Conservation (phyloP, 768 basidiomycete species). For the Leccinellum rugosiceps region DNA sequence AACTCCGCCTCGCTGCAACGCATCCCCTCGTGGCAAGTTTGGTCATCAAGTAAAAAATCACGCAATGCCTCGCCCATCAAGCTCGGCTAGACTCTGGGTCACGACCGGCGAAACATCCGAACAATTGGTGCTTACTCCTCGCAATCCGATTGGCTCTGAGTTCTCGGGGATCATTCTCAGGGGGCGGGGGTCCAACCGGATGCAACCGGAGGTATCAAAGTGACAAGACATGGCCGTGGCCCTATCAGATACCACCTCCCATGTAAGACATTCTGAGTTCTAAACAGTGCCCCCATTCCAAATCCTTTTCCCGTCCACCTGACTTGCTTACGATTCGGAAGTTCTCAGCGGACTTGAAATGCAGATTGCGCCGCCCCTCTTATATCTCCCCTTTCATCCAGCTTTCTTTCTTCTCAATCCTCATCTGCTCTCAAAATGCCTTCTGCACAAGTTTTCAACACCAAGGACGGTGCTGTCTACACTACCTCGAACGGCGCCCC, state of each 20-base stretch:
- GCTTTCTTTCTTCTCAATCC: conserved; percentile 1
- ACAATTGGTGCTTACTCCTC: background rate
- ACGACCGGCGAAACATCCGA: background rate
- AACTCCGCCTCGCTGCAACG: background rate
- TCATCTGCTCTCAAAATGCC: conserved; percentile 48
- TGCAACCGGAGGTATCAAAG: too few relatives aligned
- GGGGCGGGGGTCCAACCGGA: too few relatives aligned
- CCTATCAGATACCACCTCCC: background rate
- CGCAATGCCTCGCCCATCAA: background rate
- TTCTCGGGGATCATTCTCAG: background rate
- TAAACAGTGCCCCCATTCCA: background rate
- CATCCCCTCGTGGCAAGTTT: background rate
- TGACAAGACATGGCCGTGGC: too few relatives aligned
- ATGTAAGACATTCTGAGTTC: conserved; percentile 14
- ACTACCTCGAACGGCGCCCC: conserved; percentile 86
- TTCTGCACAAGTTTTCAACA: conserved; percentile 52
- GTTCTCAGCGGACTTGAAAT: conserved; percentile 28
- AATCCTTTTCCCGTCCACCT: conserved; percentile 7
- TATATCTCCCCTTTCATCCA: conserved; percentile 4
- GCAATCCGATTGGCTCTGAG: conserved; percentile 1
- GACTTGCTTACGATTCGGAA: conserved; percentile 2
- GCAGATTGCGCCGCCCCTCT: conserved; percentile 1
- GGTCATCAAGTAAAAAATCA: background rate
- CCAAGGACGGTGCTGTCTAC: conserved; percentile 62
- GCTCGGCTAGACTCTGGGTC: background rate